phyloP scores from a whole-genome alignment of 345 rosid genomes.

The Mallotus nudiflorus region DNA sequence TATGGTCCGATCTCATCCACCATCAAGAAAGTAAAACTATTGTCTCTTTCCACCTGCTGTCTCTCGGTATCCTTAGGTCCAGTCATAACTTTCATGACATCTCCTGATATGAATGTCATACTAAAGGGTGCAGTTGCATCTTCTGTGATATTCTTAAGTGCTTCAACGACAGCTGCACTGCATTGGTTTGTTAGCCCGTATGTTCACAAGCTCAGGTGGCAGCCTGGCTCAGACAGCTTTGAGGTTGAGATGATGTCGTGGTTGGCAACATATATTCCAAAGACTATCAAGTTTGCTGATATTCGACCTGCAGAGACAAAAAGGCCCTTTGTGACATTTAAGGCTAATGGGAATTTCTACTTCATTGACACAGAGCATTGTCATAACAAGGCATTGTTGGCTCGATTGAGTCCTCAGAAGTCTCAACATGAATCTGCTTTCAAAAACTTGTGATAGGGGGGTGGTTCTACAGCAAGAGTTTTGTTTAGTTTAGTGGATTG shows the following conservation, averaged over 20 bases:
- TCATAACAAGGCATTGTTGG: conserved; percentile 85
- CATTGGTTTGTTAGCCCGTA: conserved; percentile 98
- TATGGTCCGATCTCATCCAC: conserved; percentile 84
- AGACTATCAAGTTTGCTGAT: conserved; percentile 77
- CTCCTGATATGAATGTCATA: conserved; percentile 74
- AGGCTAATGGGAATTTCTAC: conserved; percentile 75
- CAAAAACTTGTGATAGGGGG: conserved; percentile 61
- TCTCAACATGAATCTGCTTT: conserved; percentile 71
- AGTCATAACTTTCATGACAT: conserved; percentile 90
- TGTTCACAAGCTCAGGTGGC: conserved; percentile 86
- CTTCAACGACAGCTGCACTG: conserved; percentile 70
- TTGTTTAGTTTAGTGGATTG: background rate
- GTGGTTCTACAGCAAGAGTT: background rate
- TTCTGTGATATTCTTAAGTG: conserved; percentile 78
- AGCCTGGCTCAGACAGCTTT: conserved; percentile 85
- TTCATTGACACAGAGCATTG: conserved; percentile 79
- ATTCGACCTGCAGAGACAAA: conserved; percentile 71
- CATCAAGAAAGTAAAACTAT: conserved; percentile 87
- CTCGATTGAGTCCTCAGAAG: conserved; percentile 67
- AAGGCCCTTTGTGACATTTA: conserved; percentile 84
- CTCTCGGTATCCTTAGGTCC: conserved; percentile 92
- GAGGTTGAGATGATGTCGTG: conserved; percentile 97
- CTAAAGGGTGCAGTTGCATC: conserved; percentile 91
- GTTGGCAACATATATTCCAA: conserved; percentile 61
- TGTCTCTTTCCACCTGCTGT: conserved; percentile 95